Conservation (phyloP, 139 green algal species). For the Chlorella sp. region DNA sequence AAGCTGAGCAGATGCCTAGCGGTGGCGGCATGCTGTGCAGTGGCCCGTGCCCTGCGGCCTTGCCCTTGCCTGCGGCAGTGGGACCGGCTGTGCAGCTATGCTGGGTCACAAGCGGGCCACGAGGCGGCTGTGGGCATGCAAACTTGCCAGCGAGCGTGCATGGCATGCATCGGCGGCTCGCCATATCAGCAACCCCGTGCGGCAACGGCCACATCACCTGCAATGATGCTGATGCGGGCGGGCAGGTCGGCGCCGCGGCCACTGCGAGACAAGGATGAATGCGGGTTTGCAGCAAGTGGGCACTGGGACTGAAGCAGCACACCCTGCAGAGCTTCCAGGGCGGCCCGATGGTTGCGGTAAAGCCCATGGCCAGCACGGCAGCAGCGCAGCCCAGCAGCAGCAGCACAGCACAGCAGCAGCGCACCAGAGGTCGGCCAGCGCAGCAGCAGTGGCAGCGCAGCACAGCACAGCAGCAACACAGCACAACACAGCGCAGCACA, state of each 20-base stretch:
- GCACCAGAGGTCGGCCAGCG: background rate
- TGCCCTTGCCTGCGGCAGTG: no score
- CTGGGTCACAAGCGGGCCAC: no score
- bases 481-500: background rate
- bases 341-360: background rate
- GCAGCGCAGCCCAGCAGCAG: background rate
- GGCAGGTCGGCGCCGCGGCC: background rate
- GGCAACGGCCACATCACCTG: background rate
- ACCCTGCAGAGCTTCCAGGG: no score
- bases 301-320: background rate
- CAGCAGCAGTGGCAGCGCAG: background rate
- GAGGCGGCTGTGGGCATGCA: no score
- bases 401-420: background rate
- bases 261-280: background rate
- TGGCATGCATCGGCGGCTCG: background rate
- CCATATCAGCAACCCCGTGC: background rate
- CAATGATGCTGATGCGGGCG: conserved; percentile 4
- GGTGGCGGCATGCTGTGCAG: no score
- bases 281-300: no score
- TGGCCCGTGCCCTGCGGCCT: no score
- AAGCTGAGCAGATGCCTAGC: no score
- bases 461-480: background rate
- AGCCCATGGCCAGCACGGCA: background rate
- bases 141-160: no score
- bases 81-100: no score